Base-by-base conservation (phyloP, 192 early-diverging fungal genomes). In the Gryganskiella cystojenkinii region DNA sequence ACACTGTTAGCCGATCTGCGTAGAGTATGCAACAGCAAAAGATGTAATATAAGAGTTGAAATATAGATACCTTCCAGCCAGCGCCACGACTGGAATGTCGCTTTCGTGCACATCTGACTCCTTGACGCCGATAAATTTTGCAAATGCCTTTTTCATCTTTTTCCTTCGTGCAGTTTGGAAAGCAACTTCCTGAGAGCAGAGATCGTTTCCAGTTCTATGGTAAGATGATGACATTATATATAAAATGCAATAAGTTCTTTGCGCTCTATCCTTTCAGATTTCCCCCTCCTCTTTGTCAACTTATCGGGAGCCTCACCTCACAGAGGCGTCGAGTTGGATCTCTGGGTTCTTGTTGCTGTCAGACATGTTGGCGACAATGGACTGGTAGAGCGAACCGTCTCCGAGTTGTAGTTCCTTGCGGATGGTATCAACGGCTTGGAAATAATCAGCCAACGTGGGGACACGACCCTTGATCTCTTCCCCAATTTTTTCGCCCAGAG, bases 51-150 rank as follows among this genome's bases (percentile, higher is more conserved):
- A 30, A 7, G 1, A 20, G 13, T 40, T 28, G 44, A 24, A 2
- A 34, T 1, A 31, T 59, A 9, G 28, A 37, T 81, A 85, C 83
- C 83, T 87, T 57, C 88, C 90, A n/a, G 90, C 91, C 64, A 92
- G 64, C 8, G 84, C 90, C 53, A 95, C 86, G 1, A 89, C 55
- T 20, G 93, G 93, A 22, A 95, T 86, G 62, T 95, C 91, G 17
- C 84, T 83, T 20, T 68, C 71, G 52, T 93, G 83, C 22, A 95
- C 65, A n/a, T 90, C 85, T 3, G 73, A 73, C n/a, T 72, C 80
- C 37, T 88, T 55, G 17, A 90, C 92, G 4, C 90, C 87, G 64
- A 95, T 92, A 64, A 92, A 94, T 61, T 89, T 82, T 35, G 93
- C 92, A 85, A 95, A 95, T 30, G 83, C 67, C n/a, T 83, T 81